These are phyloP conservation scores for Artemisia argyi DNA, from an alignment of 129 eudicot species.

Conservation along the genomic window DNA sequence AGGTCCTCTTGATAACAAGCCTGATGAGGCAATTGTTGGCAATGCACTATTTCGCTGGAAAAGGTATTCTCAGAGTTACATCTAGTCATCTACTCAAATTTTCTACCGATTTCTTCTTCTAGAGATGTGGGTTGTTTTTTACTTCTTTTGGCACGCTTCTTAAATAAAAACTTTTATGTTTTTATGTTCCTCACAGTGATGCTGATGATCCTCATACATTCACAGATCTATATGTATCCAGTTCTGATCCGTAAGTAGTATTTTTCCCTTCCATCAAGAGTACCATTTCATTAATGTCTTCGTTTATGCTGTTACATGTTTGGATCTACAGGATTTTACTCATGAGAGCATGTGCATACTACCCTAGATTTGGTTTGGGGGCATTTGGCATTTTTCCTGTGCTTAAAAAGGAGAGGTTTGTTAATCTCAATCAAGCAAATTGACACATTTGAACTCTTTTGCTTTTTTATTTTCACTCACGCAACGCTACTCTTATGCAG, in stretches of 20 bases:
- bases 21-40: constrained; percentile 67
- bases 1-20: constrained; percentile 82
- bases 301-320: constrained; percentile 7
- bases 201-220: constrained; percentile 93
- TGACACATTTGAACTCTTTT: constrained; percentile 9
- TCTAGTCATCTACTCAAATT: not conserved
- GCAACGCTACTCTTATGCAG: constrained; percentile 39
- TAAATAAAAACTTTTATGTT: not conserved
- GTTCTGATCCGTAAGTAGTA: constrained; percentile 79
- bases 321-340: constrained; percentile 60
- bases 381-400: constrained; percentile 88
- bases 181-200: constrained; percentile 43
- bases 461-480: constrained; percentile 15
- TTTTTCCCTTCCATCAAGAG: not conserved
- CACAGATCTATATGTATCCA: constrained; percentile 79
- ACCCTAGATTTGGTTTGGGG: constrained; percentile 83
- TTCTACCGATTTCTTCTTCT: constrained; percentile 20
- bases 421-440: not conserved
- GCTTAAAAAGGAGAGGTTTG: constrained; percentile 71
- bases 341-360: constrained; percentile 86
- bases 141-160: not conserved
- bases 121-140: constrained; percentile 5
- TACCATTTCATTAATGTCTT: constrained; percentile 4
- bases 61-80: constrained; percentile 48
- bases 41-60: constrained; percentile 96